Percentiles rank a stretch among this genome's conserved stretches.
Conservation (phyloP, 2,329 filamentous ascomycete species). For the Calonectria henricotiae region DNA sequence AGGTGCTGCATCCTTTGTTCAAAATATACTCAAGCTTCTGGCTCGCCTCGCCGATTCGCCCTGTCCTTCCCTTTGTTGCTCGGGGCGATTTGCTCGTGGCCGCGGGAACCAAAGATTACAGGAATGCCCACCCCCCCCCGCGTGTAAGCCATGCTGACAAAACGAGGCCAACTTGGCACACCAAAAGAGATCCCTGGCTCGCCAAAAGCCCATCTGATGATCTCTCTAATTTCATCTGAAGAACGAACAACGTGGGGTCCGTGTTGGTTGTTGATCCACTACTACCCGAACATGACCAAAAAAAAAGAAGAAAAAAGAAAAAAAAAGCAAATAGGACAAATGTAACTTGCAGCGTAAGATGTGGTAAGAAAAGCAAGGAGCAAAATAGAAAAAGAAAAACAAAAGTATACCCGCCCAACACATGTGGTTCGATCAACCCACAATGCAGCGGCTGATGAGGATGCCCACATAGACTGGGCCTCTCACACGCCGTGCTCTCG, state of each 20-base stretch:
- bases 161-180: not conserved
- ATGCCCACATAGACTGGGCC: not conserved
- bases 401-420: not conserved
- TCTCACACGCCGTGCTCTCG: not conserved
- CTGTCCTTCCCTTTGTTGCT: not conserved
- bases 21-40: constrained; percentile 28
- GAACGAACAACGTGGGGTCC: not conserved
- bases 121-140: not conserved
- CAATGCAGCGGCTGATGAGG: not conserved
- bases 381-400: not conserved
- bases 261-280: not conserved
- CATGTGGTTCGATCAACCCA: not conserved
- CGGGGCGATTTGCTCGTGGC: constrained; percentile 18
- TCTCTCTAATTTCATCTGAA: constrained; percentile 6
- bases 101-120: constrained; percentile 18
- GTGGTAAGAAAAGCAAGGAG: too few species aligned
- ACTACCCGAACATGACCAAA: constrained; percentile 2
- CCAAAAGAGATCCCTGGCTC: too few species aligned
- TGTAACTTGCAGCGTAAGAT: too few species aligned
- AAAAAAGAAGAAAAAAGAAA: too few species aligned
- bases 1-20: not conserved
- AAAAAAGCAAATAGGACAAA: too few species aligned
- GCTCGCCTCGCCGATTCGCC: constrained; percentile 12
- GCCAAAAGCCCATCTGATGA: constrained; percentile 13
- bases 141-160: constrained; percentile 18